These are phyloP conservation scores for Ilyonectria robusta DNA, from an alignment of 2,329 filamentous ascomycete genomes.

Conservation along the genomic window DNA sequence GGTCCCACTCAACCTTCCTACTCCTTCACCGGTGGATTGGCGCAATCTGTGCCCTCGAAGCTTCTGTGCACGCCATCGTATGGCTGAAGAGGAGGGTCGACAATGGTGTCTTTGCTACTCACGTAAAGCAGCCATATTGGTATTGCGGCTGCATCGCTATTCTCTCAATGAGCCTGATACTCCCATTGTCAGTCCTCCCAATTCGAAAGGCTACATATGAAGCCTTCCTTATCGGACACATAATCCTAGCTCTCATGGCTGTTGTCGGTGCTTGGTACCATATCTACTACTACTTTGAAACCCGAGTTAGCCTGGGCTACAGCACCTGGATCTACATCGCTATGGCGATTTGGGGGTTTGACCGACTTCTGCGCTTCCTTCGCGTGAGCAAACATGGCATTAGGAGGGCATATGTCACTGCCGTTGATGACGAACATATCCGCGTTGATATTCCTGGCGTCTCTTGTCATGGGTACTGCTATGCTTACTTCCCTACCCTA, in stretches of 20 bases:
- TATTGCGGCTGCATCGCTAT: slow-evolving; percentile 59
- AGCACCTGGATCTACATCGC: slow-evolving; percentile 58
- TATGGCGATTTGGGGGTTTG: slow-evolving; percentile 54
- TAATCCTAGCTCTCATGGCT: slow-evolving; percentile 55
- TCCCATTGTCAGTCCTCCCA: slow-evolving; percentile 49
- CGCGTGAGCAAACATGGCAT: slow-evolving; percentile 57
- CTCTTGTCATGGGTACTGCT: slow-evolving; percentile 57
- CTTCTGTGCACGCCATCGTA: slow-evolving; percentile 60
- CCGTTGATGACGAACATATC: slow-evolving; percentile 52
- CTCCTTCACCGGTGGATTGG: slow-evolving; percentile 64
- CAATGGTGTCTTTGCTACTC: slow-evolving; percentile 45
- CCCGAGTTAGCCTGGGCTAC: slow-evolving; percentile 43
- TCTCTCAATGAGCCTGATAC: slow-evolving; percentile 36
- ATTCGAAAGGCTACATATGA: slow-evolving; percentile 55
- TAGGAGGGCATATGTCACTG: slow-evolving; percentile 53
- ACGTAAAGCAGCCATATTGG: slow-evolving; percentile 54
- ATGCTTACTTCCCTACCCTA: slow-evolving; percentile 65
- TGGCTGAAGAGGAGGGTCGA: slow-evolving; percentile 52
- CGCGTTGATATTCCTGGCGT: slow-evolving; percentile 59
- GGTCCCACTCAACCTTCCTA: slow-evolving; percentile 62
- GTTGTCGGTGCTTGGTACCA: slow-evolving; percentile 59
- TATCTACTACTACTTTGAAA: slow-evolving; percentile 46
- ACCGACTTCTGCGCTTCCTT: slow-evolving; percentile 58
- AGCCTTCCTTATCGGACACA: slow-evolving; percentile 58
- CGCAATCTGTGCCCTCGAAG: slow-evolving; percentile 58